These are phyloP conservation scores for Dujonia santamariae DNA, from an alignment of 1,139 yeast genomes.

Conservation along the genomic window DNA sequence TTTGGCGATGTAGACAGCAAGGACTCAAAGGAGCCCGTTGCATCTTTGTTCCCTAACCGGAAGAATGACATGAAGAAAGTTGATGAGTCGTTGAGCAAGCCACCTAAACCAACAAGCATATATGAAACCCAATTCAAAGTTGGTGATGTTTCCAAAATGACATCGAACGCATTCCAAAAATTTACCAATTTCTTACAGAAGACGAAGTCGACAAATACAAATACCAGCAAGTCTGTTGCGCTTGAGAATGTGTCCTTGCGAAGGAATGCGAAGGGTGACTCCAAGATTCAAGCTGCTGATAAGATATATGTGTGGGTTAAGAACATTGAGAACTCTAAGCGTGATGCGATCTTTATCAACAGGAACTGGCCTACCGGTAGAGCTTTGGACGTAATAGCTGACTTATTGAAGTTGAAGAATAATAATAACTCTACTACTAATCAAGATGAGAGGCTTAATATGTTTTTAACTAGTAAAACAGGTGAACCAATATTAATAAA, in stretches of 20 bases:
- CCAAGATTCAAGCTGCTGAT: slow-evolving; percentile 49
- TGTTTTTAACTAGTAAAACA: slow-evolving; percentile 33
- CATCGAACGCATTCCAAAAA: slow-evolving; percentile 41
- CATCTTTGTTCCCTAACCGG: slow-evolving; percentile 57
- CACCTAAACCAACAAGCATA: slow-evolving; percentile 27
- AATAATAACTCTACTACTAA: slow-evolving; percentile 51
- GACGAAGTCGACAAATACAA: slow-evolving; percentile 12
- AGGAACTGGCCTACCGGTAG: slow-evolving; percentile 76
- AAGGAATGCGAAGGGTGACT: slow-evolving; percentile 67
- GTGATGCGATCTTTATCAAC: slow-evolving; percentile 49
- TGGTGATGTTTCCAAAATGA: slow-evolving; percentile 25
- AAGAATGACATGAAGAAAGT: slow-evolving; percentile 36
- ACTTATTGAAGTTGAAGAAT: slow-evolving; percentile 51
- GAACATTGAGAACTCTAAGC: slow-evolving; percentile 38
- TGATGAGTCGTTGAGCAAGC: slow-evolving; percentile 31
- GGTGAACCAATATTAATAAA: slow-evolving; percentile 23
- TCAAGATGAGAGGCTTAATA: slow-evolving; percentile 37
- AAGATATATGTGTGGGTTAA: slow-evolving; percentile 63
- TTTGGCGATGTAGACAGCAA: slow-evolving; percentile 8
- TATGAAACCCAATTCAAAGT: slow-evolving; percentile 23
- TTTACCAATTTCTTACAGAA: slow-evolving; percentile 43
- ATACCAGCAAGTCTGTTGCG: slow-evolving; percentile 3
- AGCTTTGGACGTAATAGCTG: slow-evolving; percentile 67
- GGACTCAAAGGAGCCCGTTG: slow-evolving; percentile 10
- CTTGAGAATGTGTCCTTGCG: slow-evolving; percentile 24